These are phyloP conservation scores for Phaeoacremonium minimum DNA, from an alignment of 2,329 filamentous ascomycete species.

Conservation along the genomic window DNA sequence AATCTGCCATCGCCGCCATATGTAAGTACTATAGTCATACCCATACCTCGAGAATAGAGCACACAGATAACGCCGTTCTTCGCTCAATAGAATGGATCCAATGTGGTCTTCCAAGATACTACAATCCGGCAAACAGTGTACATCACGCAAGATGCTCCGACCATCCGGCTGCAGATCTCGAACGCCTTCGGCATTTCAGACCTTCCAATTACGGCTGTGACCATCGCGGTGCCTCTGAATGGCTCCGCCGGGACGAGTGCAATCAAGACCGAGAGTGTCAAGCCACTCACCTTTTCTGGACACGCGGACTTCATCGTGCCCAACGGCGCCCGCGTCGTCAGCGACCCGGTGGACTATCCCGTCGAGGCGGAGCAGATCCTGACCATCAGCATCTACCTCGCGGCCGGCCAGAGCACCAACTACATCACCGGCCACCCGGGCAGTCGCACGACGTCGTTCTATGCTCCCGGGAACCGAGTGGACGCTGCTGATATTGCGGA, in stretches of 20 bases:
- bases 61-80: neutral
- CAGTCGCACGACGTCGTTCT: conserved; percentile 52
- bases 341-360: conserved; percentile 51
- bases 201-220: conserved; percentile 52
- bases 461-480: conserved; percentile 47
- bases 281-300: conserved; percentile 49
- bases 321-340: conserved; percentile 50
- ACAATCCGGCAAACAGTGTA: conserved; percentile 60
- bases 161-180: conserved; percentile 55
- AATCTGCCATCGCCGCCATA: conserved; percentile 56
- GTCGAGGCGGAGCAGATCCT: conserved; percentile 43
- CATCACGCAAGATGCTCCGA: conserved; percentile 44
- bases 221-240: conserved; percentile 48
- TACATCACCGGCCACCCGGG: conserved; percentile 58
- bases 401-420: conserved; percentile 48
- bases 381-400: conserved; percentile 54
- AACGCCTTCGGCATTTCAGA: conserved; percentile 57
- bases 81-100: conserved; percentile 41
- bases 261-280: conserved; percentile 41
- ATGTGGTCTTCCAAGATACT: conserved; percentile 49
- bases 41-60: neutral
- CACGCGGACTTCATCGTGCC: conserved; percentile 42
- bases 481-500: conserved; percentile 31
- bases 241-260: conserved; percentile 40
- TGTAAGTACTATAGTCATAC: conserved; percentile 32